Base-by-base conservation (phyloP, 768 basidiomycete species). In the Agrocybe pediades region DNA sequence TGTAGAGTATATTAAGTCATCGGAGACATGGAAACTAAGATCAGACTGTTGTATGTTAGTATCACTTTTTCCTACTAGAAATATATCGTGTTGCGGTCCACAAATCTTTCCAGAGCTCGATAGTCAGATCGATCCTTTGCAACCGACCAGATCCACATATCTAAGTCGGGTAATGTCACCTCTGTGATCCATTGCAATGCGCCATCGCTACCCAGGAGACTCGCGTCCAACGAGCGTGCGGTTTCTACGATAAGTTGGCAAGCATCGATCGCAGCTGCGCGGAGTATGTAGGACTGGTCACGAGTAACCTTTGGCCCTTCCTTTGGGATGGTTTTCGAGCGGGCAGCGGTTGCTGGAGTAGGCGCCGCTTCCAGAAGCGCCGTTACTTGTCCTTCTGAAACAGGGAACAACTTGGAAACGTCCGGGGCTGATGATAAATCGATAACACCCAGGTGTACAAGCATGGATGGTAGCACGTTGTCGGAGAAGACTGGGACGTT, bases 391-490 rank as follows among this genome's bases (percentile, higher is more conserved):
- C 71, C 70, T 2, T 71, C 63, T 9, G 78, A 78, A 45, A 64
- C 68, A 41, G 81, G 77, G 65, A 89, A 90, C 43, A 84, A 62
- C 6, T 51, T 58, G 5, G 71, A 68, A 41, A 88, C 64, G 6
- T 62, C 69, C 47, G 76, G 65, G 20, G 81, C 71, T 24, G 69
- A 58, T 3, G 87, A 82, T 41, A 91, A 69, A 63, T 91, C 83
- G 60, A 95, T 74, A 42, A 94, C 80, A 41, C 86, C 87, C 16
- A 92, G 72, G 66, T 91, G 86, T 41, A 92, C 69, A 46, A 92
- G 82, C 49, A 94, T 74, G n/a, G 92, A 91, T 2, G 91, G 90
- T 13, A 92, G 67, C 49, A 94, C 88, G 62, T 93, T 91, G 71
- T 93, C 92, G 3, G 87, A 74, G 63, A 91, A 92, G 39, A 87